A percentile compares a stretch with the other conserved stretches of the same genome.
phyloP scores from a whole-genome alignment of 805 yeast species.

The Phaffomyces antillensis region DNA sequence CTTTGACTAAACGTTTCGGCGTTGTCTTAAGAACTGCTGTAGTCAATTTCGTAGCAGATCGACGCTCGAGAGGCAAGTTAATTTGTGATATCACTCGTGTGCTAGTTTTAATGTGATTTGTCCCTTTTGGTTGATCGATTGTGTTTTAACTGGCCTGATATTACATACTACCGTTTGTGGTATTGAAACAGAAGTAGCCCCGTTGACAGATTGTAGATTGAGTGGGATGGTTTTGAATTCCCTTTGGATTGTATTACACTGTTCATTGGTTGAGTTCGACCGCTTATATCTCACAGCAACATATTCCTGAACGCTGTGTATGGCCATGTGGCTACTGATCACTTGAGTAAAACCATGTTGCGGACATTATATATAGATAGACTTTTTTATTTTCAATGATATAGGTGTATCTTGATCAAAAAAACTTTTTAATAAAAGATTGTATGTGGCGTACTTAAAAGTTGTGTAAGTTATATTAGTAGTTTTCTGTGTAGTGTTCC shows the following conservation, averaged over 20 bases:
- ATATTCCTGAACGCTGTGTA: conserved; percentile 99
- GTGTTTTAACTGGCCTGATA: conserved; percentile 47
- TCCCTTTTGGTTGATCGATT: conserved; percentile 44
- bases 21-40: conserved; percentile 17
- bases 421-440: not conserved
- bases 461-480: too few relatives aligned
- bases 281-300: conserved; percentile 68
- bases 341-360: conserved; percentile 99
- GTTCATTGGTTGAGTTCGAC: conserved; percentile 26
- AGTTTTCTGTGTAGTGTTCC: too few relatives aligned
- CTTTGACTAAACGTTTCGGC: conserved; percentile 17
- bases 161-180: conserved; percentile 8
- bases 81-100: conserved; percentile 21
- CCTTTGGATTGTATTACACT: conserved; percentile 22
- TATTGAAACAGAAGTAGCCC: conserved; percentile 79
- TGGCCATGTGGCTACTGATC: conserved; percentile 83
- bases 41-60: conserved; percentile 41
- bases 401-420: not conserved
- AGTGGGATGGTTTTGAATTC: conserved; percentile 63
- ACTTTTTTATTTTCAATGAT: not conserved
- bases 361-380: conserved; percentile 60
- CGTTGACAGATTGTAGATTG: conserved; percentile 92
- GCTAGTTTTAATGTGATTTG: not conserved
- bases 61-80: conserved; percentile 45
- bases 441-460: too few relatives aligned